phyloP scores from a whole-genome alignment of 1,284 basidiomycete genomes.

The Puccinia horiana region DNA sequence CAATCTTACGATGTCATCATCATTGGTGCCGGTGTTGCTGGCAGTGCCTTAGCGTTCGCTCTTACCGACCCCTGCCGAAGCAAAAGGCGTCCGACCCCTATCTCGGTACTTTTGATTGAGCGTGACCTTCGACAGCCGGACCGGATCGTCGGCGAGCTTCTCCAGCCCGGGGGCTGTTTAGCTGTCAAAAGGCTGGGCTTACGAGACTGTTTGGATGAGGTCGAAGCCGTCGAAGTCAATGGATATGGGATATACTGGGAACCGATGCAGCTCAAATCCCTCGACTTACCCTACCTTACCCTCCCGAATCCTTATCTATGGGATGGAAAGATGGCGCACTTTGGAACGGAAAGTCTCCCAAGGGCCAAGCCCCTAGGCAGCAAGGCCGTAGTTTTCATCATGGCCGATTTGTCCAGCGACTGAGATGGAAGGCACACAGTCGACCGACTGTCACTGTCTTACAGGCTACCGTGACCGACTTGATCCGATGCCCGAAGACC shows the following conservation, averaged over 20 bases:
- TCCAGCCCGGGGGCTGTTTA: constrained; percentile 88
- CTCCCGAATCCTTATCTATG: constrained; percentile 15
- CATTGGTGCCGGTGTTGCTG: constrained; percentile 85
- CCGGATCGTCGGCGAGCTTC: constrained; percentile 93
- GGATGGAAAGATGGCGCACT: constrained; percentile 41
- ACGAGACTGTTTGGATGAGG: constrained; percentile 70
- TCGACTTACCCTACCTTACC: constrained; percentile 27
- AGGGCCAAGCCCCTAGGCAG: constrained; percentile 56
- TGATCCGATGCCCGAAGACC: constrained; percentile 67
- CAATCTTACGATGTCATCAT: constrained; percentile 64
- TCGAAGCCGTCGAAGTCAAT: constrained; percentile 79
- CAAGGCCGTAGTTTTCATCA: constrained; percentile 86
- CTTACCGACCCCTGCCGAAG: constrained; percentile 14
- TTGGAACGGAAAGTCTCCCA: constrained; percentile 49
- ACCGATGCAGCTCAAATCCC: constrained; percentile 5
- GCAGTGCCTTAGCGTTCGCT: constrained; percentile 57
- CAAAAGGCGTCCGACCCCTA: constrained; percentile 63
- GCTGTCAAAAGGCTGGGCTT: constrained; percentile 78
- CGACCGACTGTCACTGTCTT: constrained; percentile 67
- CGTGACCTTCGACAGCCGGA: constrained; percentile 86
- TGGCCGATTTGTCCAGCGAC: constrained; percentile 81
- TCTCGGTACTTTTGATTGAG: constrained; percentile 64
- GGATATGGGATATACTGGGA: constrained; percentile 79
- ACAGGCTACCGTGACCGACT: constrained; percentile 74
- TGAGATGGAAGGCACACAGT: constrained; percentile 67